These are phyloP conservation scores for Colletotrichum phormii DNA, from an alignment of 2,329 filamentous ascomycete species.

Conservation along the genomic window DNA sequence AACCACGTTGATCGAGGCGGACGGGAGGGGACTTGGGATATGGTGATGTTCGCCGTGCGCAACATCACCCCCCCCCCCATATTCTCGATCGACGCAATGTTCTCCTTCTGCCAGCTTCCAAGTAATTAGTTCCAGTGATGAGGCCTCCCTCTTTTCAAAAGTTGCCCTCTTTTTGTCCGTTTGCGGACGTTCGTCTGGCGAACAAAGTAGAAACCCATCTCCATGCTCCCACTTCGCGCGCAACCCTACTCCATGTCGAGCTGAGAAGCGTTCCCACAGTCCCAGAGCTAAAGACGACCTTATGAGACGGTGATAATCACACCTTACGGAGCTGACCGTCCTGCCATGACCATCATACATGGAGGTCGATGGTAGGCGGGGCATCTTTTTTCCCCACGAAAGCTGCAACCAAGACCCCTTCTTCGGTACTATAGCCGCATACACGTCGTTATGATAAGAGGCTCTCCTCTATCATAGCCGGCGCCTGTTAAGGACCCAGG, in stretches of 20 bases:
- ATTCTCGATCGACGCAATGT: background rate
- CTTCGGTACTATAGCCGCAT: background rate
- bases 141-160: background rate
- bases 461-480: background rate
- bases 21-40: background rate
- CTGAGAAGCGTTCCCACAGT: background rate
- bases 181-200: background rate
- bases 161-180: background rate
- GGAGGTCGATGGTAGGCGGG: background rate
- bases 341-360: background rate
- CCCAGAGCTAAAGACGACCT: background rate
- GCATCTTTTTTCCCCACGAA: background rate
- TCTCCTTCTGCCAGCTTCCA: background rate
- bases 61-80: background rate
- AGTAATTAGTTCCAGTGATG: background rate
- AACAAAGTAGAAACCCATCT: background rate
- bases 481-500: background rate
- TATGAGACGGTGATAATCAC: background rate
- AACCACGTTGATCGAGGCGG: background rate
- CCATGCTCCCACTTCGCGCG: slow-evolving; percentile 10
- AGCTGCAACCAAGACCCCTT: slow-evolving; percentile 5
- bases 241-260: slow-evolving; percentile 10
- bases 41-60: background rate
- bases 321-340: background rate
- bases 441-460: background rate